Evolutionary conservation across 768 basidiomycete genomes (phyloP), one percentile per base, ranked within the genome.

Genomic region (Baorangia bicolor): DNA sequence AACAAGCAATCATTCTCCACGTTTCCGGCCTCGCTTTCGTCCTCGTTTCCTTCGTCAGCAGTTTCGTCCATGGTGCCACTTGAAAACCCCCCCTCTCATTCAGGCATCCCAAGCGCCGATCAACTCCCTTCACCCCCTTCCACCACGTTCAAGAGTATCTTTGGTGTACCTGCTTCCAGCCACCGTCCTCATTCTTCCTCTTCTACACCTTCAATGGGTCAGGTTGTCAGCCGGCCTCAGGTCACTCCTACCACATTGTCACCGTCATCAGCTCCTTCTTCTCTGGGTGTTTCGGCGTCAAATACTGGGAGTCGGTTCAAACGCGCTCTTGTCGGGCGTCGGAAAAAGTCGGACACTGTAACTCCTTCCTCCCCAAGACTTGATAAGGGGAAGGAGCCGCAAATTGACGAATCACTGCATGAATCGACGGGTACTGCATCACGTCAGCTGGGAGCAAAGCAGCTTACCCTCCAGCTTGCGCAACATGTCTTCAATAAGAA

Each of bases 401-500:
- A 62, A 48, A 44, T 51, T 20, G 66, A 68, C 27, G 66, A 63
- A 30, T 58, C 51, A 16, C 27, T 50, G 13, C 56, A 47, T 35
- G 61, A 48, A 27, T 49, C 64, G 30, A 16, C 57, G 30, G 50
- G 45, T 35, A 48, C 52, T 35, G 39, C 52, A 45, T 51, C 58
- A 5, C 67, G 68, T 56, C 72, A 59, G 56, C 65, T 55, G 10
- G 72, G 62, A 49, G 68, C 67, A 58, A 66, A 66, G 61, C 73
- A 73, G 54, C 67, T 75, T 53, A 71, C 78, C 45, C 70, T 74
- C 21, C 71, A 77, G 53, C 69, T 80, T 46, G 76, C 81, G n/a
- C 74, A 79, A 51, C 77, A 79, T 59, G 77, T 78, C 38, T 77
- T 83, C 63, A 72, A 72, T 51, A 74, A 65, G 66, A 77, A 70